A percentile compares a stretch with the other conserved stretches of the same genome.
Evolutionary conservation across 2,329 filamentous ascomycete genomes (phyloP).

Genomic region (Triangularia setosa): DNA sequence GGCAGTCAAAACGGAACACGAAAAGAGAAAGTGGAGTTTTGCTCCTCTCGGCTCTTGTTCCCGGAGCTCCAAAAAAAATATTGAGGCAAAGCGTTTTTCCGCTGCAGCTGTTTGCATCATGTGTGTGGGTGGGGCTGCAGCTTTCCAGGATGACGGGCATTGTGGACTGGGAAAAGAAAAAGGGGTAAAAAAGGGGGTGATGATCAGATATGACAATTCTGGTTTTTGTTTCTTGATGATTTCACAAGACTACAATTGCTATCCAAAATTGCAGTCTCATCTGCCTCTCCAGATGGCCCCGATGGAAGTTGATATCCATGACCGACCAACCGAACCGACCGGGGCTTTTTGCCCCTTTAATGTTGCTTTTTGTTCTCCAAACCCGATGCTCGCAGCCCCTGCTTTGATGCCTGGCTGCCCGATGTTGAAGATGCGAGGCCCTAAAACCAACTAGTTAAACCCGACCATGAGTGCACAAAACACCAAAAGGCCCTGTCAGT

Average conservation of each 20-base stretch:
- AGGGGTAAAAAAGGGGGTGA: not conserved
- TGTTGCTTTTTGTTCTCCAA: not conserved
- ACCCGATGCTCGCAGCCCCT: not conserved
- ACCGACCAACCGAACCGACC: not conserved
- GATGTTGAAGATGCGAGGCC: constrained; percentile 1
- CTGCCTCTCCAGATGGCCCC: not conserved
- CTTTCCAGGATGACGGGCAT: not conserved
- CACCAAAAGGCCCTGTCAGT: not conserved
- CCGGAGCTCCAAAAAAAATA: not conserved
- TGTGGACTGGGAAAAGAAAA: not conserved
- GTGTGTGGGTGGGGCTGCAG: not conserved
- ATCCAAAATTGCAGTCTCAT: too few relatives aligned
- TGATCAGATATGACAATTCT: not conserved
- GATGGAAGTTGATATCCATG: constrained; percentile 18
- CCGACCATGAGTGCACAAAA: not conserved
- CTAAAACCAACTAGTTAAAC: not conserved
- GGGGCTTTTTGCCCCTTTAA: not conserved
- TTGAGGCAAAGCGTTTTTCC: constrained; percentile 9
- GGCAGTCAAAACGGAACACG: not conserved
- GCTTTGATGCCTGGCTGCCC: not conserved
- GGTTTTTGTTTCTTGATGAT: not conserved
- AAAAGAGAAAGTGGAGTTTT: not conserved
- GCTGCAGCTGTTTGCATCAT: not conserved
- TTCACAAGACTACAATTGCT: not conserved
- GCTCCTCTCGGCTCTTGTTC: constrained; percentile 6